Evolutionary conservation across 805 yeast species (phyloP), one percentile per base, ranked within the genome.

Genomic region (Monosporozyma aerobia): DNA sequence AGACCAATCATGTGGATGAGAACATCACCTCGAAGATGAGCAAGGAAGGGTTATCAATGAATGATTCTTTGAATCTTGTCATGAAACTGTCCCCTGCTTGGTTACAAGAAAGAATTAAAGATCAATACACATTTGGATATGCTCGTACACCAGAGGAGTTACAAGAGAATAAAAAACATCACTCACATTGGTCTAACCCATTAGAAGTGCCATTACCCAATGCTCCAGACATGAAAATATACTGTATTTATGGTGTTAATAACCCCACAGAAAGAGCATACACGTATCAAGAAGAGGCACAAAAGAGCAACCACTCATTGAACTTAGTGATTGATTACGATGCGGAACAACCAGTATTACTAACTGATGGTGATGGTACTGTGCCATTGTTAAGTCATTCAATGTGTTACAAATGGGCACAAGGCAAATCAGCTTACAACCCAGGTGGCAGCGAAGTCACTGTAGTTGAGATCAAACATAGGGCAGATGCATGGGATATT

Each of bases 321-420:
- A 81, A 85, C 56, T 77, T 87, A 52, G 78, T 92, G 0, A 87
- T 94, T 49, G 89, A 86, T 59, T 69, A 78, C 25, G 86, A 79
- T 9, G 75, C 77, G 43, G 73, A 70, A 4, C 73, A 77, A 39
- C 83, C 95, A 0, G 97, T 94, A 0, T 75, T 77, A 39, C 74
- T 88, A 63, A 84, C 96, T 1, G 96, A 94, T 64, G 99, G 99
- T 29, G 99, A 94, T 68, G 99, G 99, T 4, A 94, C 99, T 0
- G 86, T 94, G 4, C 88, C 96, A 2, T 62, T 94, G 22, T 69
- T 90, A 57, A 83, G 97, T 0, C 98, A 94, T 62, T 61, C 88
- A 1, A 87, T 90, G 81, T 88, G 96, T 64, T 97, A 94, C 63
- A 83, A 85, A 64, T 90, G 97, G 97, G 82, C 82, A 59, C 79